Percentiles rank a stretch among this genome's conserved stretches.
Evolutionary conservation across 78 protist species (phyloP).

Genomic region (Guillardia theta): DNA sequence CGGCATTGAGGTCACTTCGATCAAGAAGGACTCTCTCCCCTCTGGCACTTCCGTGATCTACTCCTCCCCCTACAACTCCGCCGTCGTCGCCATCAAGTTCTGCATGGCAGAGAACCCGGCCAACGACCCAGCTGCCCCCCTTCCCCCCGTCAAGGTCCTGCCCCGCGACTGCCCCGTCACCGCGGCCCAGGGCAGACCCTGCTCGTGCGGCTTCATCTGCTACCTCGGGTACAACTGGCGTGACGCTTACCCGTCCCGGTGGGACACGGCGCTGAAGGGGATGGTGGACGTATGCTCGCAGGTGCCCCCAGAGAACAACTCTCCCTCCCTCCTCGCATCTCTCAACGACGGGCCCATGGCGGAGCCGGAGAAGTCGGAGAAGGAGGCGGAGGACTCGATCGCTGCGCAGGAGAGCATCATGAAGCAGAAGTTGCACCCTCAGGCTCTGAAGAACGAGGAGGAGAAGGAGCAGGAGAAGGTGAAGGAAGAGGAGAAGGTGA

Average conservation of each 20-base stretch:
- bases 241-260: background rate
- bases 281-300: background rate
- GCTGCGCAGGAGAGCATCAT: background rate
- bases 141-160: background rate
- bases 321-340: background rate
- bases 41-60: background rate
- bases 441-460: background rate
- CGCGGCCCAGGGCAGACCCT: conserved; percentile 8
- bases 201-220: conserved; percentile 19
- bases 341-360: background rate
- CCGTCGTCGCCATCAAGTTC: conserved; percentile 10
- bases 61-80: background rate
- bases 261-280: background rate
- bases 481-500: background rate
- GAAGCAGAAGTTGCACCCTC: background rate
- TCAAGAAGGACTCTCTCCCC: conserved; percentile 2
- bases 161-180: background rate
- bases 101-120: conserved; percentile 4
- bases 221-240: conserved; percentile 28
- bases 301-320: background rate
- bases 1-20: conserved; percentile 13
- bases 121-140: background rate
- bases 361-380: background rate
- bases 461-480: background rate
- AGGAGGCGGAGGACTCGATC: background rate